Evolutionary conservation across 1,284 basidiomycete genomes (phyloP), one percentile per base, ranked within the genome.

Genomic region (Pseudozyma pruni): DNA sequence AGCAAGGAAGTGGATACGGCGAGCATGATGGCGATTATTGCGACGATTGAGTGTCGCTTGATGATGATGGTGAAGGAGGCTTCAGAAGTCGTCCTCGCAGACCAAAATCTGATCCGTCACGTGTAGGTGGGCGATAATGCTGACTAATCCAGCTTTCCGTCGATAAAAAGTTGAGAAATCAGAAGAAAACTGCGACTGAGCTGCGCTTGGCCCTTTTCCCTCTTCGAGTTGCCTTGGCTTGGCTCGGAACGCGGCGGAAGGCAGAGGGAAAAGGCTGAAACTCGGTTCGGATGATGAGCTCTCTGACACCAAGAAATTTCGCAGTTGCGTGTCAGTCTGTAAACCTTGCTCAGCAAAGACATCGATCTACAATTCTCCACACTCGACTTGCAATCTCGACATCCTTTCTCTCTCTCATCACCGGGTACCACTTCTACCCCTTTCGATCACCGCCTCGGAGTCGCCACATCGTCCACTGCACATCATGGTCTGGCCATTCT

Each of bases 401-500:
- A 31, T 20, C 37, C 11, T 29, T 16, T 9, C 37, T 29, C 10
- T 38, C 16, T n/a, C 5, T 19, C 34, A 27, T 20, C 37, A 33
- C 19, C 4, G 14, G 6, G 27, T 6, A 29, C 11, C 27, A n/a
- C n/a, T n/a, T n/a, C n/a, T n/a, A n/a, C n/a, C n/a, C 27, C 11
- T 29, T 6, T 29, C 27, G 27, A 29, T 40, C 57, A 43, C 27
- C 22, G 13, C 37, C 8, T 22, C 44, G 43, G 19, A n/a, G 43
- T 40, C 32, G 40, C 32, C 22, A 13, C 23, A 10, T n/a, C n/a
- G n/a, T n/a, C n/a, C n/a, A 14, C 57, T 31, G 20, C 17, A 16
- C 42, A 66, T 31, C 42, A 72, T 72, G 70, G 63, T 72, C 51
- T 72, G 70, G 70, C 70, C 70, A 19, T 68, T 72, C 64, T 68